Percentiles rank a stretch among this genome's conserved stretches.
These are phyloP conservation scores for Leccinellum rugosiceps DNA, from an alignment of 768 basidiomycete species.

Conservation along the genomic window DNA sequence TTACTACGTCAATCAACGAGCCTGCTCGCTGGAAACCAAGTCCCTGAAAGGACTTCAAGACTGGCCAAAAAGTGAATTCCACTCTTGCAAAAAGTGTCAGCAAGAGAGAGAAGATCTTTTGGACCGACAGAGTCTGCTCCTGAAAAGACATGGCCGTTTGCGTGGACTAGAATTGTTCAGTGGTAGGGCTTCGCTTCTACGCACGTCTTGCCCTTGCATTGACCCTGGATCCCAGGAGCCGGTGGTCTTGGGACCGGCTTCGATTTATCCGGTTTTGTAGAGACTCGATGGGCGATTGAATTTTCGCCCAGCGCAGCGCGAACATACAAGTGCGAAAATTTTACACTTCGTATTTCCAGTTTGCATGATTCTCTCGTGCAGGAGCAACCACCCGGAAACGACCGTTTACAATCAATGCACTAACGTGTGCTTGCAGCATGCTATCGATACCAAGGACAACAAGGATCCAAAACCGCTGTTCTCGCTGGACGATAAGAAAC, in stretches of 20 bases:
- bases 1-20: constrained; percentile 47
- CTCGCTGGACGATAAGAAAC: constrained; percentile 39
- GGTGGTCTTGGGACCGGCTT: constrained; percentile 73
- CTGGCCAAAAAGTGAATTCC: constrained; percentile 30
- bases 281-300: constrained; percentile 70
- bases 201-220: not conserved
- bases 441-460: constrained; percentile 46
- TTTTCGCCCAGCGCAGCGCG: constrained; percentile 58
- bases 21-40: constrained; percentile 16
- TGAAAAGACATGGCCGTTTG: constrained; percentile 42
- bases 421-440: constrained; percentile 56
- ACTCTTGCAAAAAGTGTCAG: constrained; percentile 41
- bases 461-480: constrained; percentile 38
- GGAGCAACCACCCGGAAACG: constrained; percentile 58
- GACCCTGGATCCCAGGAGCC: constrained; percentile 46
- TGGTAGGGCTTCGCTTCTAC: constrained; percentile 38
- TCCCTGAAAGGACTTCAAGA: constrained; percentile 21
- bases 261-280: constrained; percentile 55
- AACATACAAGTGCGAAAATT: constrained; percentile 52
- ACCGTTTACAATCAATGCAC: constrained; percentile 65
- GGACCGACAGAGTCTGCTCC: constrained; percentile 28
- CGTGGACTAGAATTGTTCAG: constrained; percentile 66
- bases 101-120: constrained; percentile 31
- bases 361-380: constrained; percentile 25
- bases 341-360: not conserved